Conservation (phyloP, 495 filamentous ascomycete species). For the Haplographium delicatum region DNA sequence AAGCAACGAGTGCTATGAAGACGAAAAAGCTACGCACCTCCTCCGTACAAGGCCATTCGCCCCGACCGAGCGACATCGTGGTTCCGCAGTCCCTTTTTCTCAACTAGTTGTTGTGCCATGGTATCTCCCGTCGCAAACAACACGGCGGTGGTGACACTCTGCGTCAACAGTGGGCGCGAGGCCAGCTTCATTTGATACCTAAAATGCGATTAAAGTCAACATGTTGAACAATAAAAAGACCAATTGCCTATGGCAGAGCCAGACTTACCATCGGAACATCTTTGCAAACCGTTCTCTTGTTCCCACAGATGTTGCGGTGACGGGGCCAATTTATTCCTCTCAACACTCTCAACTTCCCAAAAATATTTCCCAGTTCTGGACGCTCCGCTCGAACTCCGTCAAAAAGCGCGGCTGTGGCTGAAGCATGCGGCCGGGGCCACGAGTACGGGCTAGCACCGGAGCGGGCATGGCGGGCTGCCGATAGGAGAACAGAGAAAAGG, state of each 20-base stretch:
- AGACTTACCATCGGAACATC: slow-evolving; percentile 25
- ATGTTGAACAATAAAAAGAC: not conserved
- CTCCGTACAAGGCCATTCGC: slow-evolving; percentile 90
- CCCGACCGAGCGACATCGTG: slow-evolving; percentile 79
- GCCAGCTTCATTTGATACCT: slow-evolving; percentile 89
- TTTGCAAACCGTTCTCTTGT: slow-evolving; percentile 6
- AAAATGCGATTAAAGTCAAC: slow-evolving; percentile 3
- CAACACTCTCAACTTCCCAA: not conserved
- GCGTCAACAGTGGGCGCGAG: slow-evolving; percentile 77
- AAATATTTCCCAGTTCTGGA: not conserved
- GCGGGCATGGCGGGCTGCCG: not conserved
- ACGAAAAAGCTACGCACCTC: slow-evolving; percentile 48
- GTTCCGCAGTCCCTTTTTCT: slow-evolving; percentile 68
- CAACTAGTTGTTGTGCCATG: slow-evolving; percentile 91
- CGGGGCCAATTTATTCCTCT: not conserved
- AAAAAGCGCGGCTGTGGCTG: too few relatives aligned
- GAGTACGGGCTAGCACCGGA: not conserved
- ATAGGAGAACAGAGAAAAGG: not conserved
- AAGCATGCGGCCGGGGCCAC: not conserved
- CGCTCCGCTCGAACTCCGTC: not conserved
- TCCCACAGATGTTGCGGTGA: not conserved
- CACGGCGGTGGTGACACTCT: slow-evolving; percentile 78
- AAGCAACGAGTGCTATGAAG: not conserved
- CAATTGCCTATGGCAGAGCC: slow-evolving; percentile 1
- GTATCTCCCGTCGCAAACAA: slow-evolving; percentile 89